Conservation (phyloP, 306 rosid genomes). For the Acacia confusa region DNA sequence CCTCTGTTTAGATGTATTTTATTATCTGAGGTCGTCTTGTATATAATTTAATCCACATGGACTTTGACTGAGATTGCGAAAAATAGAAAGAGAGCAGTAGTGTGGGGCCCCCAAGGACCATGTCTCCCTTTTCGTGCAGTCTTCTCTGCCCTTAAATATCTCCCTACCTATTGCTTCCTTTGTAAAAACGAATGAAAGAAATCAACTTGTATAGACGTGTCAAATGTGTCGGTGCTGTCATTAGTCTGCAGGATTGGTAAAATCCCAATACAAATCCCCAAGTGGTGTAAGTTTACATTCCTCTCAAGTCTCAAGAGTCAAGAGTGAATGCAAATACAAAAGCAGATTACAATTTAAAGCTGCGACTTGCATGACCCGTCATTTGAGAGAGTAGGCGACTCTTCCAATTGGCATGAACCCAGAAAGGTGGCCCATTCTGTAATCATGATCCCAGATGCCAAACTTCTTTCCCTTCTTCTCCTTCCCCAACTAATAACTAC, state of each 20-base stretch:
- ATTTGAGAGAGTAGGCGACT: slow-evolving; percentile 20
- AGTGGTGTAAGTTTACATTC: no score
- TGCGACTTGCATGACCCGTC: background rate
- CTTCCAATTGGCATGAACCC: slow-evolving; percentile 16
- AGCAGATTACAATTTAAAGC: no score
- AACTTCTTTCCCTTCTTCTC: background rate
- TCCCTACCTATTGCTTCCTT: background rate
- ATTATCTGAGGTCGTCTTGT: no score
- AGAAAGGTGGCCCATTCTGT: background rate
- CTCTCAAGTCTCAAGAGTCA: background rate
- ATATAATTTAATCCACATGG: background rate
- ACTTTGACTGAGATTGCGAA: background rate
- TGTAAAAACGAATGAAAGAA: no score
- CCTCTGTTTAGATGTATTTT: no score
- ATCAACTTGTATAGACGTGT: no score
- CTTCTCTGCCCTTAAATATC: background rate
- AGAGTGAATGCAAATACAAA: background rate
- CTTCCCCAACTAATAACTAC: background rate
- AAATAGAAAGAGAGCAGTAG: background rate
- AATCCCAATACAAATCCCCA: no score
- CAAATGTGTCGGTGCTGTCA: background rate
- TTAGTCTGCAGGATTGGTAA: background rate
- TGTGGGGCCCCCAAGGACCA: background rate
- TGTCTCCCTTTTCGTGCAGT: background rate
- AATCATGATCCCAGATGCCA: background rate